phyloP scores from a whole-genome alignment of 2,329 filamentous ascomycete species.

The Coniochaeta sp. region DNA sequence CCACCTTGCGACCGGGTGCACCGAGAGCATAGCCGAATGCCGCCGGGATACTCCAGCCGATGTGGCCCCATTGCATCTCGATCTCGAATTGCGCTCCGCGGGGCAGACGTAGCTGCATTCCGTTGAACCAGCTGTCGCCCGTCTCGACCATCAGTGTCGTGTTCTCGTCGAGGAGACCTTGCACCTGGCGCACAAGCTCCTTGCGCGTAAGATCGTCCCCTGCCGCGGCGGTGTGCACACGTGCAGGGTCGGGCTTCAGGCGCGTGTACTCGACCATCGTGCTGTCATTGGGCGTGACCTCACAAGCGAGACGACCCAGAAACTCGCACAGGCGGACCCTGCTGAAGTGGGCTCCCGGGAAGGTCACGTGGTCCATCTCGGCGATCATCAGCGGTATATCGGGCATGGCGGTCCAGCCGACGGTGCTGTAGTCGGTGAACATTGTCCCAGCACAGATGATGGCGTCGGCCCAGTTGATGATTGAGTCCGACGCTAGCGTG shows the following conservation, averaged over 20 bases:
- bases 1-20: slow-evolving; percentile 16
- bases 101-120: slow-evolving; percentile 16
- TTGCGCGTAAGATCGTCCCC: slow-evolving; percentile 15
- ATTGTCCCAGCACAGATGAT: slow-evolving; percentile 17
- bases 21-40: slow-evolving; percentile 17
- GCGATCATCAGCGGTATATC: slow-evolving; percentile 16
- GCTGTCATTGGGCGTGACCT: slow-evolving; percentile 13
- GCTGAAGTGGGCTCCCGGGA: slow-evolving; percentile 17
- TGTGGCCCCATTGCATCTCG: slow-evolving; percentile 22
- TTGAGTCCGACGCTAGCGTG: slow-evolving; percentile 16
- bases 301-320: slow-evolving; percentile 13
- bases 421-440: slow-evolving; percentile 20
- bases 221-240: slow-evolving; percentile 4
- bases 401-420: slow-evolving; percentile 20
- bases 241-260: slow-evolving; percentile 12
- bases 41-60: slow-evolving; percentile 19
- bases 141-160: slow-evolving; percentile 18
- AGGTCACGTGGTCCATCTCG: slow-evolving; percentile 19
- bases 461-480: slow-evolving; percentile 19
- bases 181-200: slow-evolving; percentile 17
- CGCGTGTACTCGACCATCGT: slow-evolving; percentile 19
- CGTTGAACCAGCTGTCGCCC: slow-evolving; percentile 21
- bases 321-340: slow-evolving; percentile 18
- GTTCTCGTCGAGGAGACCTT: slow-evolving; percentile 12
- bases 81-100: slow-evolving; percentile 19